Percentiles rank a stretch among this genome's conserved stretches.
These are phyloP conservation scores for maize (Zea mays) DNA, from an alignment of 176 grass and related monocot species.

Conservation along the genomic window Zm-B73-REFERENCE-NAM-5.0 NC_050099.1:186660501-186661000, in stretches of 20 bases:
- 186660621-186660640: conserved; percentile 15
- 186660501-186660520: conserved; percentile 43
- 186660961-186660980: conserved; percentile 81
- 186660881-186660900: background rate
- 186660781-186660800: conserved; percentile 9
- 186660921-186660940: background rate
- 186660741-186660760: conserved; percentile 17
- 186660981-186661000: conserved; percentile 90
- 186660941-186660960: conserved; percentile 28
- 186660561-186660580: conserved; percentile 92
- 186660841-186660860: background rate
- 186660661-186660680: background rate
- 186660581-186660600: conserved; percentile 93
- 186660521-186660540: conserved; percentile 97
- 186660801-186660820: conserved; percentile 4
- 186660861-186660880: background rate
- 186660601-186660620: conserved; percentile 63
- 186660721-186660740: background rate
- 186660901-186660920: conserved; percentile 2
- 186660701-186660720: background rate
- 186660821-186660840: conserved; percentile 15
- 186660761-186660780: conserved; percentile 15
- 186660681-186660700: background rate
- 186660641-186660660: too few species aligned
- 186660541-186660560: conserved; percentile 97